phyloP scores from a whole-genome alignment of 805 yeast species.

The Ascoidea tarda region DNA sequence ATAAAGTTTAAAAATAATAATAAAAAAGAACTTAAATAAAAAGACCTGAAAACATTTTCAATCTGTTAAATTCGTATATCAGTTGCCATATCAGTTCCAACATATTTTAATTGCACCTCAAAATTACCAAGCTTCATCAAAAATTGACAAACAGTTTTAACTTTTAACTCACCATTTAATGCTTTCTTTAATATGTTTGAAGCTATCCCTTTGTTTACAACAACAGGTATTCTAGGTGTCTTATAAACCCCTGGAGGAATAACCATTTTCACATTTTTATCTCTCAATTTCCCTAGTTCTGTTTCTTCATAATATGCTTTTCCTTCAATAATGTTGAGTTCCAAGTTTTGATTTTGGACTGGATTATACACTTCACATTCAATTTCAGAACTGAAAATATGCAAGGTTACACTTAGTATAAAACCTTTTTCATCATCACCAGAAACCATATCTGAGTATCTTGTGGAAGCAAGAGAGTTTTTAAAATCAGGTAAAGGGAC shows the following conservation, averaged over 20 bases:
- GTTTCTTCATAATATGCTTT: constrained; percentile 33
- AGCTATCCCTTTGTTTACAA: constrained; percentile 28
- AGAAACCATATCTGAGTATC: background rate
- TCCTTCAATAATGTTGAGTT: constrained; percentile 28
- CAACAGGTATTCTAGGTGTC: constrained; percentile 36
- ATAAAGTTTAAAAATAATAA: too few relatives aligned
- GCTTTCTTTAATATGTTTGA: constrained; percentile 36
- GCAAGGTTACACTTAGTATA: constrained; percentile 35
- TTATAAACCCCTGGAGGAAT: constrained; percentile 39
- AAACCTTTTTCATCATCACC: constrained; percentile 20
- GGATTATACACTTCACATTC: constrained; percentile 45
- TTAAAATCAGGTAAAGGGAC: background rate
- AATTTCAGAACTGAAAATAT: constrained; percentile 37
- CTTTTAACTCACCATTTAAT: constrained; percentile 32
- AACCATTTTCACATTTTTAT: constrained; percentile 22
- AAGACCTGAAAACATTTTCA: constrained; percentile 4
- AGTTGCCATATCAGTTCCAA: constrained; percentile 29
- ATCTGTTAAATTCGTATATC: constrained; percentile 21
- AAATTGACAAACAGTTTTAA: constrained; percentile 32
- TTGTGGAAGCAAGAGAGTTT: background rate
- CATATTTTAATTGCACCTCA: constrained; percentile 26
- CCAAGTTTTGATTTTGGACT: constrained; percentile 27
- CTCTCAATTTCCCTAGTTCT: constrained; percentile 29
- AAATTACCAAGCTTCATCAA: constrained; percentile 25
- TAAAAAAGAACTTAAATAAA: too few relatives aligned